These are phyloP conservation scores for Agaricus subrufescens DNA, from an alignment of 768 basidiomycete genomes.

Conservation along the genomic window DNA sequence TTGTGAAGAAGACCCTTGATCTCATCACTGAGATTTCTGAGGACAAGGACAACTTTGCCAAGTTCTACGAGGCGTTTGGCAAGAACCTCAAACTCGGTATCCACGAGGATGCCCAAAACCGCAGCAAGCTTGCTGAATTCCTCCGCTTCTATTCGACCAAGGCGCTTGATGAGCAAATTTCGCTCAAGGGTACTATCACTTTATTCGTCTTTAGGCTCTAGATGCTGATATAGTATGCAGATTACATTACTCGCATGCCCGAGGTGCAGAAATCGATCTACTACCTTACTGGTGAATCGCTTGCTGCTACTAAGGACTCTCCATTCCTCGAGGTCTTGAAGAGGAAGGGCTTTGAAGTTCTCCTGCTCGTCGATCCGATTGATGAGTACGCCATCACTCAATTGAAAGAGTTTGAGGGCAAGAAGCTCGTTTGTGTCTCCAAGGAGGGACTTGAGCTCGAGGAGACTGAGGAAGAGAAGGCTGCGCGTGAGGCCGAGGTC, in stretches of 20 bases:
- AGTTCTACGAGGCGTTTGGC: constrained; percentile 98
- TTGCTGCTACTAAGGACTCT: constrained; percentile 85
- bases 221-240: constrained; percentile 30
- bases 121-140: constrained; percentile 98
- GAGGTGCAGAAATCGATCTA: constrained; percentile 98
- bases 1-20: constrained; percentile 97
- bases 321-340: constrained; percentile 99
- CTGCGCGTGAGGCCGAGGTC: constrained; percentile 78
- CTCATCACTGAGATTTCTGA: constrained; percentile 94
- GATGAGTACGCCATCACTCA: constrained; percentile 99
- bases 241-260: constrained; percentile 99
- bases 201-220: neutral
- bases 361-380: constrained; percentile 97
- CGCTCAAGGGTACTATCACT: constrained; percentile 72
- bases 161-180: constrained; percentile 83
- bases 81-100: constrained; percentile 99
- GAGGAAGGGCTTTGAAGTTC: constrained; percentile 98
- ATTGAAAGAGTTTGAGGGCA: constrained; percentile 98
- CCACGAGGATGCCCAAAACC: constrained; percentile 98
- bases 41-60: constrained; percentile 97
- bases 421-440: constrained; percentile 96
- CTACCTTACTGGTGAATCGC: constrained; percentile 98
- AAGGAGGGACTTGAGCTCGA: constrained; percentile 99
- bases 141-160: constrained; percentile 98
- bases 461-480: constrained; percentile 98